These are phyloP conservation scores for Ceratocystiopsis brevicomis DNA, from an alignment of 2,329 filamentous ascomycete species.

Conservation along the genomic window DNA sequence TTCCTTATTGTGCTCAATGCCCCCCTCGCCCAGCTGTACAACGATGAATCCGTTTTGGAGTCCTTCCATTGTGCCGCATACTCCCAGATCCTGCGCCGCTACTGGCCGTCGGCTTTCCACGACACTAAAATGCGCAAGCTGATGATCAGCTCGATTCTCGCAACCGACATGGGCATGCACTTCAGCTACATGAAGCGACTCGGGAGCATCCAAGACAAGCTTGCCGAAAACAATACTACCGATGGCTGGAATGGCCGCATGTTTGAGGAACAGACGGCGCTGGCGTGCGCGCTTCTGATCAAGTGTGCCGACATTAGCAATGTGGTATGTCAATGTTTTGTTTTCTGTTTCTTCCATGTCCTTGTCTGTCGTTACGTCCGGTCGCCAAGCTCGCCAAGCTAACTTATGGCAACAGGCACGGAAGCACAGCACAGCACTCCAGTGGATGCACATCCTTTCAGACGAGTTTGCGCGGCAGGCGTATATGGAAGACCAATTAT, in stretches of 20 bases:
- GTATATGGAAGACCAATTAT: conserved; percentile 72
- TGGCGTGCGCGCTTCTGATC: conserved; percentile 81
- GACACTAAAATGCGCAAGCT: conserved; percentile 65
- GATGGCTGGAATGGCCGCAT: conserved; percentile 63
- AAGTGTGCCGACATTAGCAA: conserved; percentile 99
- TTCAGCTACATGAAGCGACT: conserved; percentile 92
- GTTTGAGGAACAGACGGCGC: conserved; percentile 54
- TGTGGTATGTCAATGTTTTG: conserved; percentile 44
- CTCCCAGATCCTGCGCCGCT: conserved; percentile 78
- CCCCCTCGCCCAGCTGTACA: conserved; percentile 85
- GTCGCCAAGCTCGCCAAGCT: conserved; percentile 2
- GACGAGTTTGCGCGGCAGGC: conserved; percentile 90
- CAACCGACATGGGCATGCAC: conserved; percentile 93
- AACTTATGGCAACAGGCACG: conserved; percentile 41
- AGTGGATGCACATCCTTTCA: conserved; percentile 88
- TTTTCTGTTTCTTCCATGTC: background rate
- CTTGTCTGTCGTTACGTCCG: no score
- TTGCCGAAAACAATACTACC: conserved; percentile 45
- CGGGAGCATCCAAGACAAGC: conserved; percentile 59
- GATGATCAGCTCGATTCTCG: conserved; percentile 94
- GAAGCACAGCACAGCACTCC: conserved; percentile 59
- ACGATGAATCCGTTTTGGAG: conserved; percentile 89
- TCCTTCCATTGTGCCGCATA: conserved; percentile 96
- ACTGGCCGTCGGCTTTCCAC: conserved; percentile 74
- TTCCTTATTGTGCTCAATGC: conserved; percentile 86